A percentile compares a stretch with the other conserved stretches of the same genome.
These are phyloP conservation scores for Mucor indicus DNA, from an alignment of 371 early-diverging fungal genomes.

Conservation along the genomic window DNA sequence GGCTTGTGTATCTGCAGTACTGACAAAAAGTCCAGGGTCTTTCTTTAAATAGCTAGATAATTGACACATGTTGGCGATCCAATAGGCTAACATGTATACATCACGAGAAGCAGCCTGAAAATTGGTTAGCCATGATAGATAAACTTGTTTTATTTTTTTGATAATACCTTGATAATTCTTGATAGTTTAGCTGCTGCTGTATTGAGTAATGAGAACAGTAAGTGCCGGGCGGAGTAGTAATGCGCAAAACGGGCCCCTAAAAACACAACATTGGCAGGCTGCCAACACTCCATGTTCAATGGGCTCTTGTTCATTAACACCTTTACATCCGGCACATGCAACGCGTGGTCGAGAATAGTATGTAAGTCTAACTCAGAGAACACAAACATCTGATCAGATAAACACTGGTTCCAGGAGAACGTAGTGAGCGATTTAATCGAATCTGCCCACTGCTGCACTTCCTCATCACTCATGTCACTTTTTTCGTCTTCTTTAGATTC, in stretches of 20 bases:
- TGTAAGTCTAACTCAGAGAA: constrained; percentile 66
- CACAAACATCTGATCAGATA: constrained; percentile 88
- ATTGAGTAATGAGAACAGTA: constrained; percentile 62
- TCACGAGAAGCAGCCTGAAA: constrained; percentile 25
- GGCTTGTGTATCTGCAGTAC: constrained; percentile 60
- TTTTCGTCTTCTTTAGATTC: neutral
- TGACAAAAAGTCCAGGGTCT: constrained; percentile 67
- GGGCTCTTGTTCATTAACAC: constrained; percentile 31
- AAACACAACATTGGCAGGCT: constrained; percentile 83
- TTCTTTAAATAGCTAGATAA: constrained; percentile 77
- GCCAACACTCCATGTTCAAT: constrained; percentile 43
- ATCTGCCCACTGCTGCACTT: constrained; percentile 20
- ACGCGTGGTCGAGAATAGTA: constrained; percentile 63
- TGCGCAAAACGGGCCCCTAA: constrained; percentile 86
- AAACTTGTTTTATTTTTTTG: neutral
- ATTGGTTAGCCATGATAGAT: neutral
- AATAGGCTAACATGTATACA: constrained; percentile 53
- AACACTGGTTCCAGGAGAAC: constrained; percentile 74
- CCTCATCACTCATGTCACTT: constrained; percentile 19
- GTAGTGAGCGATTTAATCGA: constrained; percentile 31
- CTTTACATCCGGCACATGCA: constrained; percentile 34
- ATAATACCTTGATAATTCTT: constrained; percentile 45
- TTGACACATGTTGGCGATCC: constrained; percentile 78
- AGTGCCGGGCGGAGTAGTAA: constrained; percentile 63
- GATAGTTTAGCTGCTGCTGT: constrained; percentile 53